phyloP scores from a whole-genome alignment of 2,329 filamentous ascomycete species.

The Mycosphaerella sp. region DNA sequence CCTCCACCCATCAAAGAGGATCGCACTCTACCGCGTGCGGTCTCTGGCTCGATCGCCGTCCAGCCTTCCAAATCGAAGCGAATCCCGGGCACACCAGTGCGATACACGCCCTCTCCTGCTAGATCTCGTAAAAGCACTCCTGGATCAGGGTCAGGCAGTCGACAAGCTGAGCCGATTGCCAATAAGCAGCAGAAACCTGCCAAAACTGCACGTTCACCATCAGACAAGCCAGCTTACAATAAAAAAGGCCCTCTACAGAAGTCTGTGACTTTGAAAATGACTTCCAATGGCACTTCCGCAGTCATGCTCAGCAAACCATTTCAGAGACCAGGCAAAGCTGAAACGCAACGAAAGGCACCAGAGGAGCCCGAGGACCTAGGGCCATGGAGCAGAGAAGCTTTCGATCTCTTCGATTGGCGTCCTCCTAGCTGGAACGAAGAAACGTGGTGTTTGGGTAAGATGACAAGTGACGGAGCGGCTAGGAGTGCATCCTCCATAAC shows the following conservation, averaged over 20 bases:
- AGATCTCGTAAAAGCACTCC: slow-evolving; percentile 17
- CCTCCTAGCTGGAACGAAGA: slow-evolving; percentile 42
- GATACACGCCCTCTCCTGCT: slow-evolving; percentile 26
- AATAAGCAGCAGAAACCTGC: not conserved
- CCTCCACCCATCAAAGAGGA: slow-evolving; percentile 7
- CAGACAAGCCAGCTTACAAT: slow-evolving; percentile 3
- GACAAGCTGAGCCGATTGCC: not conserved
- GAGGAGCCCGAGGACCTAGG: slow-evolving; percentile 48
- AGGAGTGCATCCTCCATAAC: not conserved
- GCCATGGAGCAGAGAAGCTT: slow-evolving; percentile 64
- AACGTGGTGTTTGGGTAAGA: slow-evolving; percentile 27
- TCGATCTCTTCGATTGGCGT: slow-evolving; percentile 59
- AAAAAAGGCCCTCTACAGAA: slow-evolving; percentile 21
- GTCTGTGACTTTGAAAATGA: slow-evolving; percentile 25
- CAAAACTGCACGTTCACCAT: slow-evolving; percentile 3
- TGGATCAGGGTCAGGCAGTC: not conserved
- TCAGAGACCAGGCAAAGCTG: slow-evolving; percentile 25
- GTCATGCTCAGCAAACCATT: slow-evolving; percentile 30
- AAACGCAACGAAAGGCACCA: slow-evolving; percentile 12
- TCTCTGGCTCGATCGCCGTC: slow-evolving; percentile 16
- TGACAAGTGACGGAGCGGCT: not conserved
- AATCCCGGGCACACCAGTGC: slow-evolving; percentile 27
- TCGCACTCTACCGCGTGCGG: slow-evolving; percentile 16
- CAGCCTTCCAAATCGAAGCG: slow-evolving; percentile 15
- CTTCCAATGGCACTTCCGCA: slow-evolving; percentile 24